These are phyloP conservation scores for Elaphomyces granulatus DNA, from an alignment of 495 filamentous ascomycete species.

Conservation along the genomic window DNA sequence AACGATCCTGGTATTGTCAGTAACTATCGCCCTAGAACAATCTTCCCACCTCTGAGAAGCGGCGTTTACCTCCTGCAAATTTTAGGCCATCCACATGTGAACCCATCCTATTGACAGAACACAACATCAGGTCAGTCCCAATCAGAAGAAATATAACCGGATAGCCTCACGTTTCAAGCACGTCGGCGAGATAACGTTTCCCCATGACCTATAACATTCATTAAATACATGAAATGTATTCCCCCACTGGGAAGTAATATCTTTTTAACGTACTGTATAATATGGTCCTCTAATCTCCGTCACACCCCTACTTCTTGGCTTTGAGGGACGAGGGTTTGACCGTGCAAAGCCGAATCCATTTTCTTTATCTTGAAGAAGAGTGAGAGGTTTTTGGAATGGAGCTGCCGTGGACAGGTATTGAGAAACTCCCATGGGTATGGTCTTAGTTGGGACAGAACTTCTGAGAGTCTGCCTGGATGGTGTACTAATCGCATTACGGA, in stretches of 20 bases:
- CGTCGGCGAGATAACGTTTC: slow-evolving; percentile 35
- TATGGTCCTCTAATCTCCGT: slow-evolving; percentile 45
- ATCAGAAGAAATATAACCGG: neutral
- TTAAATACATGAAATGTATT: slow-evolving; percentile 2
- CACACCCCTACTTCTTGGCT: slow-evolving; percentile 35
- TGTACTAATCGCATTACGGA: neutral
- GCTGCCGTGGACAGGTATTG: slow-evolving; percentile 60
- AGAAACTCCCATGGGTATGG: slow-evolving; percentile 46
- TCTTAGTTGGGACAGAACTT: neutral
- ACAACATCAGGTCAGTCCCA: neutral
- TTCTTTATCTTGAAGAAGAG: slow-evolving; percentile 36
- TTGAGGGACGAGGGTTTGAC: slow-evolving; percentile 35
- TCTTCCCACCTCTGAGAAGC: neutral
- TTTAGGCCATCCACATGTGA: slow-evolving; percentile 42
- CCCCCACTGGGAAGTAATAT: neutral
- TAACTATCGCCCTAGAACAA: slow-evolving; percentile 2
- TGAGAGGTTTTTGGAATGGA: slow-evolving; percentile 9
- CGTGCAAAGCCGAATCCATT: slow-evolving; percentile 40
- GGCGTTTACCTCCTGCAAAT: slow-evolving; percentile 38
- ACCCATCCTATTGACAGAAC: slow-evolving; percentile 27
- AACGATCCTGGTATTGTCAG: slow-evolving; percentile 28
- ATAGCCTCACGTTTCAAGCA: slow-evolving; percentile 33
- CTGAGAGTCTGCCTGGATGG: neutral
- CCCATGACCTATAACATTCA: slow-evolving; percentile 29
- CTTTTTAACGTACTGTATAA: slow-evolving; percentile 27